These are phyloP conservation scores for Capsicum chinense DNA, from an alignment of 257 asterid genomes.

Conservation along the genomic window DNA sequence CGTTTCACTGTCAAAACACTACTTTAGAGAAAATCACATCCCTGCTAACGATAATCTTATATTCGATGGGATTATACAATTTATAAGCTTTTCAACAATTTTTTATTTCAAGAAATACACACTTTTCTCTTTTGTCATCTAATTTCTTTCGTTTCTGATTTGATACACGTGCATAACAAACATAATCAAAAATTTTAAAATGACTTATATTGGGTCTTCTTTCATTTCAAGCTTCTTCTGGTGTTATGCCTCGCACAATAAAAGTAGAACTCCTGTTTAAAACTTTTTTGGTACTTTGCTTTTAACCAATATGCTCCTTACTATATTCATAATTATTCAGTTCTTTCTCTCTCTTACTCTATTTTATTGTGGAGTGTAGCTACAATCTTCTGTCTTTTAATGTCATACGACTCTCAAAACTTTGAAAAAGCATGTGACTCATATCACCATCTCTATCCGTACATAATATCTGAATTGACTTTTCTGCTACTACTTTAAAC, in stretches of 20 bases:
- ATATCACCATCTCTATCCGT: not conserved
- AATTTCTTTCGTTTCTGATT: not conserved
- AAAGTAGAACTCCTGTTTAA: not conserved
- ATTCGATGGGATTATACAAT: too few relatives aligned
- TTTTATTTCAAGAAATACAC: not conserved
- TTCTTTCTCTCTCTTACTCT: too few relatives aligned
- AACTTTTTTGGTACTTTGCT: not conserved
- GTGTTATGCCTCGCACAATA: not conserved
- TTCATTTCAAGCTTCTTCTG: not conserved
- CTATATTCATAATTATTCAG: too few relatives aligned
- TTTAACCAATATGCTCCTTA: too few relatives aligned
- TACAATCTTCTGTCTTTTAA: too few relatives aligned
- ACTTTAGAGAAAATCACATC: too few relatives aligned
- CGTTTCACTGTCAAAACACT: too few relatives aligned
- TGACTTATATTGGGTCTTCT: not conserved
- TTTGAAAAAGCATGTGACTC: not conserved
- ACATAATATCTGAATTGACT: not conserved
- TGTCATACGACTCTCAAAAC: too few relatives aligned
- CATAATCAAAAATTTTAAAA: not conserved
- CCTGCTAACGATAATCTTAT: too few relatives aligned
- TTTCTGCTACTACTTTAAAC: not conserved
- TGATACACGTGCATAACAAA: not conserved
- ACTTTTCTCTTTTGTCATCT: not conserved
- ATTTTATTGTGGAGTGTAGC: too few relatives aligned
- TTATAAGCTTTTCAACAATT: too few relatives aligned